Evolutionary conservation across 2,329 filamentous ascomycete genomes (phyloP), one percentile per base, ranked within the genome.

Genomic region (Atkinsonella hypoxylon): DNA sequence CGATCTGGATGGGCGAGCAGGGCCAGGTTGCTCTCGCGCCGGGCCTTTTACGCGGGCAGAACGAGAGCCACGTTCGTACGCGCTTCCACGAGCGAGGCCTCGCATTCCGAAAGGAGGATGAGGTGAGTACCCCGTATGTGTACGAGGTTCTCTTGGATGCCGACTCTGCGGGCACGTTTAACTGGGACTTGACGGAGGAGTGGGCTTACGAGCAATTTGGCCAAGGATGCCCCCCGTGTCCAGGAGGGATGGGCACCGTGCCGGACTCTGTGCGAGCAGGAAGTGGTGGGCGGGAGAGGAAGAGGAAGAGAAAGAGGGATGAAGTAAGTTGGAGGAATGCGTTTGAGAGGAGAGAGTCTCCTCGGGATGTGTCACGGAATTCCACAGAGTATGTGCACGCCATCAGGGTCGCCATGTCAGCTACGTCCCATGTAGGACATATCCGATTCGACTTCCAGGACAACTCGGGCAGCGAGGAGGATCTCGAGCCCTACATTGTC

Each of bases 1-100:
- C 72, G 0, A 75, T 75, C n/a, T 74, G 72, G 72, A 75, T 75
- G 70, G 72, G 71, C 3, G 72, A 75, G 56, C 63, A 67, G 11
- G 72, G 72, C 7, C 71, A 74, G 56, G 62, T 71, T 1, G 67
- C 73, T 3, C 44, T 75, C 3, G 63, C 59, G 39, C 67, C 71
- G 0, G 69, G 71, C 0, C 59, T 70, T 11, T 36, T 48, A 11
- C 20, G 15, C 11, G 12, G 65, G 10, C 56, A 62, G 10, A 8
- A 34, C 13, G 32, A 34, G 7, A 8, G 32, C 13, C 53, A 62
- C 2, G 56, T 54, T 13, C 50, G 57, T 34, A 56, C 60, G 0
- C 54, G 67, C 8, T 75, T 75, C 53, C 59, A 67, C 41, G 63
- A 71, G 42, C 61, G 71, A 4, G 71, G 65, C 5, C 58, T 71